Conservation (phyloP, 2,329 filamentous ascomycete species). For the Laburnicola sp. region DNA sequence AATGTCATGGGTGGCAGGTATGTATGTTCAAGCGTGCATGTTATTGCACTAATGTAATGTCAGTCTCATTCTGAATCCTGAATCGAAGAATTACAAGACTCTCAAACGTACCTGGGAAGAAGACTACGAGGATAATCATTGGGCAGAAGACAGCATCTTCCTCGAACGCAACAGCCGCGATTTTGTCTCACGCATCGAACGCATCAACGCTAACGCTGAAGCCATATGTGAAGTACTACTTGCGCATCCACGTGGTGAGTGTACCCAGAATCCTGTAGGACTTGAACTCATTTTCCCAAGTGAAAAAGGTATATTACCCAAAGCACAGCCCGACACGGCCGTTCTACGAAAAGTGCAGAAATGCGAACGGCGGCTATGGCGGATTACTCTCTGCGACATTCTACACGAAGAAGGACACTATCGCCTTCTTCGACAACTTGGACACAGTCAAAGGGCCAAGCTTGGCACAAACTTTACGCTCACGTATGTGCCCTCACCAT, state of each 20-base stretch:
- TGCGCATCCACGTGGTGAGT: constrained; percentile 56
- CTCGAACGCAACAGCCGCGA: constrained; percentile 96
- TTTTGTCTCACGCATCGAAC: constrained; percentile 78
- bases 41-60: constrained; percentile 3
- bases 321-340: constrained; percentile 70
- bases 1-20: constrained; percentile 94
- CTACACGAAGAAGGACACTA: constrained; percentile 67
- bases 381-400: constrained; percentile 87
- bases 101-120: constrained; percentile 68
- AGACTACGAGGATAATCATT: constrained; percentile 86
- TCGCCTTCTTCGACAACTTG: constrained; percentile 81
- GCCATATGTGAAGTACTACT: constrained; percentile 74
- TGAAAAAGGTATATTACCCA: constrained; percentile 85
- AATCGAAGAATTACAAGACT: constrained; percentile 67
- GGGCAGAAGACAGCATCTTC: constrained; percentile 91
- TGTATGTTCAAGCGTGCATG: constrained; percentile 5
- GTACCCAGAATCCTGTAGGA: neutral
- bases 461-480: constrained; percentile 94
- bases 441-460: constrained; percentile 92
- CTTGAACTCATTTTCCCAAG: constrained; percentile 36
- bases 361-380: constrained; percentile 79
- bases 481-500: constrained; percentile 46
- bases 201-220: constrained; percentile 85
- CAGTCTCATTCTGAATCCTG: constrained; percentile 64
- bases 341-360: constrained; percentile 78